Evolutionary conservation across 805 yeast species (phyloP), one percentile per base, ranked within the genome.

Genomic region (Nakazawaea pomicola): DNA sequence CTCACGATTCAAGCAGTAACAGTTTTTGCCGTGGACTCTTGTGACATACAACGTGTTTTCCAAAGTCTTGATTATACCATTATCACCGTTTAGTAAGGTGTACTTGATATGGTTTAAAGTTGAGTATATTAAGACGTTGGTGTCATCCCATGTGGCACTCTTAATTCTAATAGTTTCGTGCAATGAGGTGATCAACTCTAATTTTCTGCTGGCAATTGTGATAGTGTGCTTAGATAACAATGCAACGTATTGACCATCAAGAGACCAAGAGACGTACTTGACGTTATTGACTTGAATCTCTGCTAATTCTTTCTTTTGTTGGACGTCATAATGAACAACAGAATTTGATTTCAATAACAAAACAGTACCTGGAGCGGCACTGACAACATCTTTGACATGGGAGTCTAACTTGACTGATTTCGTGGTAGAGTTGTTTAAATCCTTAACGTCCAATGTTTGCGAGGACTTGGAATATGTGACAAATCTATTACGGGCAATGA

Each of bases 141-240:
- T 70, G 52, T 89, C 96, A 61, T 93, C 98, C 97, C 97, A 93
- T 15, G 95, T 87, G 35, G 96, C 97, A 66, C 95, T 81, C 69
- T 93, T 93, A 56, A 93, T 88, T 61, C 99, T 74, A 52, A 93
- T 93, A 3, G 98, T 91, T 69, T 93, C 99, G 60, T 89, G 97
- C 78, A 89, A 74, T 2, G 95, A 79, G 40, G 91, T 80, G 30
- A 89, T 70, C 43, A 79, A 65, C 57, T 87, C 89, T 52, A 91
- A 72, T 49, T 78, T 82, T 60, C 80, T 83, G 53, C 78, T 80
- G 21, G 90, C 95, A 53, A 93, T 80, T 11, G 95, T 84, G 53
- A 93, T 85, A 16, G 93, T 84, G 64, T 93, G 99, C 61, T 91
- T 93, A 17, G 95, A 79, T 60, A 89, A 72, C 41, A 93, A 68